phyloP scores from a whole-genome alignment of 2,329 filamentous ascomycete species.

The Cephalotrichum gorgonifer region DNA sequence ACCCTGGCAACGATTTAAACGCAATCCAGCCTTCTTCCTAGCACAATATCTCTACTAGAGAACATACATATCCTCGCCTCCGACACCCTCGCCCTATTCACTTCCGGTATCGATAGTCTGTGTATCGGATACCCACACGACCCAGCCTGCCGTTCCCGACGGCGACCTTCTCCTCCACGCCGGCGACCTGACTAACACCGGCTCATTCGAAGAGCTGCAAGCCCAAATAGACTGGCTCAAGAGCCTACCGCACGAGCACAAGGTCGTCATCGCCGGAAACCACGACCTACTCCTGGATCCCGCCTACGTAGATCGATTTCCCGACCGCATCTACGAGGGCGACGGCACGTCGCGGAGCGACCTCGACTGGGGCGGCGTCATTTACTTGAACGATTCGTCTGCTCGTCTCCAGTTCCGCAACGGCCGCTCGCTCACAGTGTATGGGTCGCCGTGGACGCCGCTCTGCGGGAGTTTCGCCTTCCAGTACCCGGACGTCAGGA shows the following conservation, averaged over 20 bases:
- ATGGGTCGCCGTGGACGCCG: slow-evolving; percentile 19
- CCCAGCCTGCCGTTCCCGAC: slow-evolving; percentile 21
- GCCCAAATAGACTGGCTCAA: slow-evolving; percentile 58
- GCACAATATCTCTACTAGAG: not conserved
- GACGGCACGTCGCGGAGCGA: slow-evolving; percentile 23
- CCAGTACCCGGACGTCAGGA: slow-evolving; percentile 21
- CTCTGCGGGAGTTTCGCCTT: slow-evolving; percentile 28
- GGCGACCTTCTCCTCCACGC: slow-evolving; percentile 37
- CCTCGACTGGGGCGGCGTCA: slow-evolving; percentile 57
- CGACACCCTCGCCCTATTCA: not conserved
- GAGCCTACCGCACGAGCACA: slow-evolving; percentile 36
- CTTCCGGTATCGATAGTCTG: not conserved
- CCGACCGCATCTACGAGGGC: slow-evolving; percentile 10
- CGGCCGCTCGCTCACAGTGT: slow-evolving; percentile 2
- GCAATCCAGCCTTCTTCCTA: not conserved
- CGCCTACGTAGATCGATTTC: slow-evolving; percentile 13
- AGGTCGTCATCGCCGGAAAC: slow-evolving; percentile 36
- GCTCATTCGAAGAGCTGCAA: slow-evolving; percentile 65
- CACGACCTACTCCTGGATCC: slow-evolving; percentile 27
- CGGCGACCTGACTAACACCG: slow-evolving; percentile 40
- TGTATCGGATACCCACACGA: slow-evolving; percentile 32
- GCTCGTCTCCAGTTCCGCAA: slow-evolving; percentile 48
- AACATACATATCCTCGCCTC: not conserved
- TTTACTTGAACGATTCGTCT: slow-evolving; percentile 65
- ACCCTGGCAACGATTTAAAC: not conserved